A percentile compares a stretch with the other conserved stretches of the same genome.
Evolutionary conservation across 2,329 filamentous ascomycete genomes (phyloP).

Genomic region (Diaporthe nobilis): DNA sequence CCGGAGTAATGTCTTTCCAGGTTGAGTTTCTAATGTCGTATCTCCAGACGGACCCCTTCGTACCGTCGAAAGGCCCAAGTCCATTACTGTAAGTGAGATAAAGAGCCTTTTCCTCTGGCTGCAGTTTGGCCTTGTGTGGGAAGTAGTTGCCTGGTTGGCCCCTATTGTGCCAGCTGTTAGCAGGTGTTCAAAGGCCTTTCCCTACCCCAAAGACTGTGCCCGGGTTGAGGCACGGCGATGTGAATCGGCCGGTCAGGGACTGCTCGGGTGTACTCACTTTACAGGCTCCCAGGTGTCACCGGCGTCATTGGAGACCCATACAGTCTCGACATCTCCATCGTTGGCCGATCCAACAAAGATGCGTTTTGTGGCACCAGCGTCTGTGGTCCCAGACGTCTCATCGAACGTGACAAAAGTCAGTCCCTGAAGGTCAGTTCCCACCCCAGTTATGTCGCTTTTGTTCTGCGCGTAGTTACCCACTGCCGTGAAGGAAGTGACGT

Average conservation of each 20-base stretch:
- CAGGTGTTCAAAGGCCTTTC: not conserved
- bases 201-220: not conserved
- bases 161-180: not conserved
- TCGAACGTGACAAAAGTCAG: conserved; percentile 70
- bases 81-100: conserved; percentile 69
- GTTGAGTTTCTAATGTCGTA: conserved; percentile 63
- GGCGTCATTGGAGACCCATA: conserved; percentile 68
- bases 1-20: conserved; percentile 71
- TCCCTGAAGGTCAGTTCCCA: conserved; percentile 62
- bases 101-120: conserved; percentile 64
- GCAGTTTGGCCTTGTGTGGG: conserved; percentile 67
- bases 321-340: conserved; percentile 61
- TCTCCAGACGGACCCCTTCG: conserved; percentile 64
- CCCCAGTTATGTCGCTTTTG: conserved; percentile 58
- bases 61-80: conserved; percentile 71
- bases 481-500: conserved; percentile 66
- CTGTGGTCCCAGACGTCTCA: conserved; percentile 59
- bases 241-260: no score
- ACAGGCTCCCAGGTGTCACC: conserved; percentile 66
- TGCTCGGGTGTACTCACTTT: not conserved
- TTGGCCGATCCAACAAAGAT: conserved; percentile 71
- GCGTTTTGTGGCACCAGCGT: conserved; percentile 62
- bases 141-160: conserved; percentile 61
- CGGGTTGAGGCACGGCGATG: not conserved
- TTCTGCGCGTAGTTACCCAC: conserved; percentile 63